phyloP scores from a whole-genome alignment of 75 land plant species.

The Pinus tabuliformis region DNA sequence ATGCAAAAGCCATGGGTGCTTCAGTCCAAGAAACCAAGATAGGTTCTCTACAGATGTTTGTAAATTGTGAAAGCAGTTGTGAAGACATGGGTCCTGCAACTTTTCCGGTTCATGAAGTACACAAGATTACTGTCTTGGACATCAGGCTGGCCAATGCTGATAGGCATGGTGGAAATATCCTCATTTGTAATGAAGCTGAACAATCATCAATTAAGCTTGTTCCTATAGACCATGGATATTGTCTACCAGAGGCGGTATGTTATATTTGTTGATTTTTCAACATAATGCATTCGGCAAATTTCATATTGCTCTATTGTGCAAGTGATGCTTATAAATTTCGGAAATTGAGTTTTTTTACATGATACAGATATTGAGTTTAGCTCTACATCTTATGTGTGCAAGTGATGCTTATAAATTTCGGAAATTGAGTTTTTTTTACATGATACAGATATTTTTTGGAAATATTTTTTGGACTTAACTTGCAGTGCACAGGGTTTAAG shows the following conservation, averaged over 20 bases:
- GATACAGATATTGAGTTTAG: no score
- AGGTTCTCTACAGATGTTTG: constrained; percentile 21
- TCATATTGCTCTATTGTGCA: no score
- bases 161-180: constrained; percentile 18
- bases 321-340: no score
- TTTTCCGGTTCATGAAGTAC: constrained; percentile 17
- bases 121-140: constrained; percentile 23
- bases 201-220: constrained; percentile 1
- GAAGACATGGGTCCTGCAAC: constrained; percentile 13
- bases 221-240: constrained; percentile 33
- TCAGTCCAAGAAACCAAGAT: not conserved
- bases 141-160: constrained; percentile 25
- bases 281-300: no score
- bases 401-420: no score
- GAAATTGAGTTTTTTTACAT: no score
- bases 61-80: constrained; percentile 11
- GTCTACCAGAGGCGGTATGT: constrained; percentile 19
- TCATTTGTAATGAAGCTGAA: not conserved
- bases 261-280: not conserved
- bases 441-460: no score
- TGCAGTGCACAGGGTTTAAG: no score
- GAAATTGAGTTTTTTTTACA: no score
- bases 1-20: not conserved
- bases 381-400: no score
- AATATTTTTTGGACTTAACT: no score